Evolutionary conservation across 305 asterid species (phyloP).

Genomic region (Solanum hybrid): DNA sequence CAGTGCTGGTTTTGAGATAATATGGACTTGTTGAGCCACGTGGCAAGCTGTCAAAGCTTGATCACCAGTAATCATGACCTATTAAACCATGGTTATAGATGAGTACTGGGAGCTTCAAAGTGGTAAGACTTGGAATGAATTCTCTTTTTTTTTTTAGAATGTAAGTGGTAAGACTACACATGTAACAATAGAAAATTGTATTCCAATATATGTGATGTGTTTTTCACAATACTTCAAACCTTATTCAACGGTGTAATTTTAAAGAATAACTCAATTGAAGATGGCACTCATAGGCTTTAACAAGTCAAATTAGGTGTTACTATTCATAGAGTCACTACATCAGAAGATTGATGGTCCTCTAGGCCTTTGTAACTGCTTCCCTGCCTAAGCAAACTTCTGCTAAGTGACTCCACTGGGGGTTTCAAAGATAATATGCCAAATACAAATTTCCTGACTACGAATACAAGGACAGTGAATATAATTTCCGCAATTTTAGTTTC

Average conservation of each 20-base stretch:
- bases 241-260: background rate
- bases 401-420: background rate
- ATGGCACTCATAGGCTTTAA: background rate
- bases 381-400: background rate
- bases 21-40: slow-evolving; percentile 93
- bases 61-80: slow-evolving; percentile 99
- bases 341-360: background rate
- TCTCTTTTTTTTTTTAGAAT: background rate
- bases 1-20: slow-evolving; percentile 75
- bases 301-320: background rate
- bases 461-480: background rate
- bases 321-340: background rate
- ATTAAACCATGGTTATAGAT: slow-evolving; percentile 8
- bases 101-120: background rate
- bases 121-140: background rate
- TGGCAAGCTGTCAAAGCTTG: slow-evolving; percentile 99
- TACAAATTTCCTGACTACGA: background rate
- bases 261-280: background rate
- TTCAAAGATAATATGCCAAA: background rate
- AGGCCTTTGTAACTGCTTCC: background rate
- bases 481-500: background rate
- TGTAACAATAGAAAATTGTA: background rate
- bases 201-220: background rate
- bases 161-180: background rate
- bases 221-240: background rate